Base-by-base conservation (phyloP, 768 basidiomycete genomes). In the Hericium alpestre region DNA sequence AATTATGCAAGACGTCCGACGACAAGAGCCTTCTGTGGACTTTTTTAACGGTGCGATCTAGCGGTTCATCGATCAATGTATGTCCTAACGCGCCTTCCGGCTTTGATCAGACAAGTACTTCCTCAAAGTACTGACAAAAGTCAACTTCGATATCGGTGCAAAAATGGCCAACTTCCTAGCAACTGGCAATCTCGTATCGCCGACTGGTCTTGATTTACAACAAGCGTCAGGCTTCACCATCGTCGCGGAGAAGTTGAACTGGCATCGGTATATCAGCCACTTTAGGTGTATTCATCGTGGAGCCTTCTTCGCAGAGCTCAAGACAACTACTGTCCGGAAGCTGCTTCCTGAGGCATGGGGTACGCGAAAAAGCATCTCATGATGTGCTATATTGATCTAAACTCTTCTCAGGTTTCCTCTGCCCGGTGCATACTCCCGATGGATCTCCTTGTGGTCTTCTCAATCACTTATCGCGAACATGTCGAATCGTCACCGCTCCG, bases 211-310 rank as follows among this genome's bases (percentile, higher is more conserved):
- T 55, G 96, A 98, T 72, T 75, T 99, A 15, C 95, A 98, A 69
- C 96, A 99, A 71, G 87, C 94, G 0, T 87, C 93, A 16, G 96
- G 96, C n/a, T 98, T 95, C 72, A 98, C 96, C 1, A 96, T 99
- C 63, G 89, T 98, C 38, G 96, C 94, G 5, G 96, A 99, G 74
- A 98, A 98, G 72, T 78, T 99, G 59, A 99, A 99, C 70, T 99
- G 96, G 84, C 86, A 90, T 63, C 92, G 96, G 39, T 99, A 97
- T 71, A 93, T 99, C 70, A 90, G 89, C 66, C 96, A 99, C 73
- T 99, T 99, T 77, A 80, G 96, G 57, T 96, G 90, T 70, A 93
- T 99, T 32, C 96, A 99, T 73, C 90, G 96, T 72, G 96, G 96
- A 69, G 93, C 96, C 39, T 99, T 99, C 81, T 99, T 99, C 68